Conservation (phyloP, 345 rosid species). For the Hibiscus syriacus region DNA sequence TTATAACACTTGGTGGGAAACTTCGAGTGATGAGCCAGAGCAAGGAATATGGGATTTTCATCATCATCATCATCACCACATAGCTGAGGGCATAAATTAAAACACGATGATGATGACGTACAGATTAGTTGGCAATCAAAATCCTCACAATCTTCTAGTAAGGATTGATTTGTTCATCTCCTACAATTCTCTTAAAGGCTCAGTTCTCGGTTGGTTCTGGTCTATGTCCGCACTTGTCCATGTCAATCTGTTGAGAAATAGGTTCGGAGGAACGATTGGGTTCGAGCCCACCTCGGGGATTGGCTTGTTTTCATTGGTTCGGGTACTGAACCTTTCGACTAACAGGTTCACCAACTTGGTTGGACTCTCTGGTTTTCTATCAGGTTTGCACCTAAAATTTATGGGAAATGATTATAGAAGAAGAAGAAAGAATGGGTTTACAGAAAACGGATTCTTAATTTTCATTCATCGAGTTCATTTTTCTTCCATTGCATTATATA, state of each 20-base stretch:
- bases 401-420: too few relatives aligned
- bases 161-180: constrained; percentile 36
- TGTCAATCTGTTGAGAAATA: constrained; percentile 43
- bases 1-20: neutral
- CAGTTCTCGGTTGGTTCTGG: constrained; percentile 68
- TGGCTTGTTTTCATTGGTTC: constrained; percentile 27
- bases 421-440: too few relatives aligned
- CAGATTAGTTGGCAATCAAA: neutral
- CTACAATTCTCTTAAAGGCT: constrained; percentile 61
- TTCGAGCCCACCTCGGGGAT: constrained; percentile 17
- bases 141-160: neutral
- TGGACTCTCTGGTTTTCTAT: constrained; percentile 54
- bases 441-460: too few relatives aligned
- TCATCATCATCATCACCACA: neutral
- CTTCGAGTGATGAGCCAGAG: neutral
- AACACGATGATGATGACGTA: neutral
- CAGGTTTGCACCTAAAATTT: too few relatives aligned
- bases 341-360: constrained; percentile 62
- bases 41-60: too few relatives aligned
- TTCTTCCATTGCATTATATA: too few relatives aligned
- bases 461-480: too few relatives aligned
- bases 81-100: neutral
- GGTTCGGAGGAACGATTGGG: constrained; percentile 46
- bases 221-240: constrained; percentile 28
- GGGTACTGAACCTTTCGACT: too few relatives aligned